Conservation (phyloP, 257 asterid genomes). For the Plantago elongata region DNA sequence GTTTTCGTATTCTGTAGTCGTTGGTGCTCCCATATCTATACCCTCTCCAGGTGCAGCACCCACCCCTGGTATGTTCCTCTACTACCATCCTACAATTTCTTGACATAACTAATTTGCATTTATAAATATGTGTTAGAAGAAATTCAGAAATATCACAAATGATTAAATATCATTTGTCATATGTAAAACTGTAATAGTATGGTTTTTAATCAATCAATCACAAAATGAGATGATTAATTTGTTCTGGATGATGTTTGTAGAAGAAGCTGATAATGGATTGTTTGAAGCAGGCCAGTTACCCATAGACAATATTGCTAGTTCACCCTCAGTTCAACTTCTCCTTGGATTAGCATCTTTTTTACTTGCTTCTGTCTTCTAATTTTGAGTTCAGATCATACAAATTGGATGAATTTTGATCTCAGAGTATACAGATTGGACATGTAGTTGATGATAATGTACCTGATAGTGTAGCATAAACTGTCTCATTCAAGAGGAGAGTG, state of each 20-base stretch:
- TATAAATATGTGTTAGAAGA: too few species aligned
- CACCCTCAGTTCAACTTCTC: slow-evolving; percentile 20
- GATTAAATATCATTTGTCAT: too few species aligned
- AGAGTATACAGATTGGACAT: too few species aligned
- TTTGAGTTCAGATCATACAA: too few species aligned
- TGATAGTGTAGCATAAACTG: too few species aligned
- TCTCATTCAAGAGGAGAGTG: too few species aligned
- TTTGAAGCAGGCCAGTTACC: slow-evolving; percentile 13
- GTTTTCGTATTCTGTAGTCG: slow-evolving; percentile 19
- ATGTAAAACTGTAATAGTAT: too few species aligned
- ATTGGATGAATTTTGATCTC: too few species aligned
- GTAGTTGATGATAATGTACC: too few species aligned
- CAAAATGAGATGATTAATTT: background rate
- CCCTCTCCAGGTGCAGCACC: slow-evolving; percentile 26
- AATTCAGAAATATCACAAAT: too few species aligned
- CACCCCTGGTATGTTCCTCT: slow-evolving; percentile 17
- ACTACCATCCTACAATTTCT: background rate
- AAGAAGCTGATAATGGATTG: slow-evolving; percentile 8
- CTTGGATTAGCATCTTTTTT: slow-evolving; percentile 27
- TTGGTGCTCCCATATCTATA: slow-evolving; percentile 32
- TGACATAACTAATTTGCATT: too few species aligned
- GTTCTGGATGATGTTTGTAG: slow-evolving; percentile 3
- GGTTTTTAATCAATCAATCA: too few species aligned
- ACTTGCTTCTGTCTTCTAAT: slow-evolving; percentile 21
- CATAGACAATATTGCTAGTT: slow-evolving; percentile 9